Evolutionary conservation across 441 rosid species (phyloP).

Genomic region (Gossypium trilobum): DNA sequence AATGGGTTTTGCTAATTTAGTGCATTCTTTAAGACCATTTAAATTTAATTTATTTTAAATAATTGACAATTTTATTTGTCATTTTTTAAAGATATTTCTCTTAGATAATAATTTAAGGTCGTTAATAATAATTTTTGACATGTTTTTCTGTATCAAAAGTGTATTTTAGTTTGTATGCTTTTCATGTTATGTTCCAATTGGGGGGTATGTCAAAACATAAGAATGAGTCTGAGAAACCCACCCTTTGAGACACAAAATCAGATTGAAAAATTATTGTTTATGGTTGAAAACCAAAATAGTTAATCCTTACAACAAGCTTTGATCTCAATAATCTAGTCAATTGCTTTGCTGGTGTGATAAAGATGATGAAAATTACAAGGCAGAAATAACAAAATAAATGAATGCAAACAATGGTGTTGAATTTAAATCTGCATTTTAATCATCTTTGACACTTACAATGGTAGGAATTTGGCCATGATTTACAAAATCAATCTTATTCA

Average conservation of each 20-base stretch:
- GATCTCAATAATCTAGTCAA: background rate
- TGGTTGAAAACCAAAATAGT: background rate
- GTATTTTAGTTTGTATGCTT: background rate
- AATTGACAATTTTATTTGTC: background rate
- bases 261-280: too few species aligned
- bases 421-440: constrained; percentile 14
- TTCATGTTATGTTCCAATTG: too few species aligned
- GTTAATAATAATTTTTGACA: background rate
- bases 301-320: background rate
- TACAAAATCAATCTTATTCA: constrained; percentile 68
- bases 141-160: background rate
- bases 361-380: background rate
- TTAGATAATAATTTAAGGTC: background rate
- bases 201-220: too few species aligned
- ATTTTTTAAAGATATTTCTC: background rate
- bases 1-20: background rate
- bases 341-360: background rate
- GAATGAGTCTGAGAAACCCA: too few species aligned
- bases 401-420: background rate
- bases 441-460: constrained; percentile 39
- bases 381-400: background rate
- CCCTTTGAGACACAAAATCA: too few species aligned
- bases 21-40: background rate
- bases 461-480: constrained; percentile 74
- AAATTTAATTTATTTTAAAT: background rate